phyloP scores from a whole-genome alignment of 495 filamentous ascomycete genomes.

The Umbilicaria muhlenbergii region DNA sequence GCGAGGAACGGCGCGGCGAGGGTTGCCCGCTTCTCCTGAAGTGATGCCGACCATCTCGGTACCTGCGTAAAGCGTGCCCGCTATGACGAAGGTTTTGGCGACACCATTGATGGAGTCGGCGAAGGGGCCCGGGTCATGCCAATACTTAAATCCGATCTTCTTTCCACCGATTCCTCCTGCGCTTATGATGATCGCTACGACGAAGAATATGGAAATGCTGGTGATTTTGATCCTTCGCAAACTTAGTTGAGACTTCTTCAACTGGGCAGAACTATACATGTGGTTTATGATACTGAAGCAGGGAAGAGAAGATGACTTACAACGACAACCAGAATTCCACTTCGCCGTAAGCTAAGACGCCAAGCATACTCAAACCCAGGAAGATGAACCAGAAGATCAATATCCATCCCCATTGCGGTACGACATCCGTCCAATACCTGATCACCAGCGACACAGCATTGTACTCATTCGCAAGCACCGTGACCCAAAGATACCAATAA shows the following conservation, averaged over 20 bases:
- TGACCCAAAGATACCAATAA: constrained; percentile 46
- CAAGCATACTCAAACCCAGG: constrained; percentile 22
- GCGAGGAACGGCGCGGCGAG: constrained; percentile 48
- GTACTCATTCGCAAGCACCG: constrained; percentile 35
- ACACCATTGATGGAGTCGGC: constrained; percentile 32
- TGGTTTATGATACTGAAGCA: constrained; percentile 20
- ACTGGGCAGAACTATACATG: constrained; percentile 15
- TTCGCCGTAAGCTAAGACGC: constrained; percentile 35
- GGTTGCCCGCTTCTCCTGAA: constrained; percentile 60
- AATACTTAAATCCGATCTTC: constrained; percentile 50
- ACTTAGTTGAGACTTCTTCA: constrained; percentile 1
- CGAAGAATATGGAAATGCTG: constrained; percentile 47
- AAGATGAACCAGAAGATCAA: constrained; percentile 47
- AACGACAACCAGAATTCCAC: constrained; percentile 51
- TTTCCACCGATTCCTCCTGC: constrained; percentile 42
- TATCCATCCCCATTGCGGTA: constrained; percentile 43
- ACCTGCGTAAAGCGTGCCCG: constrained; percentile 60
- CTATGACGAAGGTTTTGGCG: constrained; percentile 44
- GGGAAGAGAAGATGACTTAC: constrained; percentile 20
- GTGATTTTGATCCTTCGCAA: constrained; percentile 38
- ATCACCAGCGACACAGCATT: constrained; percentile 32
- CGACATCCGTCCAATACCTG: constrained; percentile 23
- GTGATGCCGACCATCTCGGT: constrained; percentile 60
- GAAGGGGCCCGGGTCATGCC: constrained; percentile 55
- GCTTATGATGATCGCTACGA: constrained; percentile 52